Base-by-base conservation (phyloP, 495 filamentous ascomycete species). In the Aspergillus wentii region DNA sequence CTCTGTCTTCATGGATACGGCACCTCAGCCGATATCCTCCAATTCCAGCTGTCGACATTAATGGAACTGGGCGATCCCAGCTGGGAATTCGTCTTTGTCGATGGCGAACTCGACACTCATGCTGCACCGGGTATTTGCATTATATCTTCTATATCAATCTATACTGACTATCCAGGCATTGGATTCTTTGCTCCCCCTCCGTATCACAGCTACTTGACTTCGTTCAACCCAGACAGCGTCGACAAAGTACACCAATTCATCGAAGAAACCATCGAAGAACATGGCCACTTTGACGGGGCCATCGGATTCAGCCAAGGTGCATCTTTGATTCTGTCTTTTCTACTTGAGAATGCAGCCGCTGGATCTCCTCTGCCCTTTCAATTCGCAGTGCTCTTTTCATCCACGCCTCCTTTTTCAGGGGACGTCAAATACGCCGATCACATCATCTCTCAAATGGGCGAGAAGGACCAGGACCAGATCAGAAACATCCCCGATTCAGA, bases 1-100 rank as follows among this genome's bases (percentile, higher is more conserved):
- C 38, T 55, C 21, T 55, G 51, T 27, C 43, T 50, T 8, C 51
- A 51, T 32, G 51, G 51, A 5, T 41, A 33, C 18, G 51, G 51
- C 10, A 51, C 44, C 9, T 31, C 13, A 10, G 27, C 47, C 11
- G 30, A 28, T 17, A 31, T 48, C 31, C 38, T 55, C 31, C 32
- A 46, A 29, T 33, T 33, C 21, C 51, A 55, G 17, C 16, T 55
- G 28, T 33, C 44, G 15, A 17, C n/a, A 3, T 7, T 55, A 1
- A 22, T 11, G 9, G 31, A 35, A 18, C 4, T n/a, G 3, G 30
- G 21, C 17, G 48, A 50, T 29, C 41, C 47, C 9, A 48, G 26
- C 39, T 50, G 42, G 38, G 44, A 46, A 9, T 48, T 55, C 17
- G n/a, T 40, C 25, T 55, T 46, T 30, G 17, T 55, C 2, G 29